Evolutionary conservation across 2,329 filamentous ascomycete species (phyloP).

Genomic region (Xylaria sp.): DNA sequence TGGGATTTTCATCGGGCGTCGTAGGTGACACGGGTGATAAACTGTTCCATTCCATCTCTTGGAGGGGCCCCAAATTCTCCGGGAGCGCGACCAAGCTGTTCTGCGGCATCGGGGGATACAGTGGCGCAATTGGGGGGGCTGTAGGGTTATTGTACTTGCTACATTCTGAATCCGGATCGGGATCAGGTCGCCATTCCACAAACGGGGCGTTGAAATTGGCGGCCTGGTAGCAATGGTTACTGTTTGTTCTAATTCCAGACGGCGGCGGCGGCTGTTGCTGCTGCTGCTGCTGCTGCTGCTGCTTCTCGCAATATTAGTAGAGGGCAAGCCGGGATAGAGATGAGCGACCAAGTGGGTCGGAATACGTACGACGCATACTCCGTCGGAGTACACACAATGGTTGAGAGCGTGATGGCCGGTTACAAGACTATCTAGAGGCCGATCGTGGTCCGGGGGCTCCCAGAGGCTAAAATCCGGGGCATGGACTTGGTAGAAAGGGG

Average conservation of each 20-base stretch:
- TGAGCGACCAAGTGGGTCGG: neutral
- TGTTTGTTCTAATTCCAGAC: neutral
- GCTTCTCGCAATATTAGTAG: slow-evolving; percentile 6
- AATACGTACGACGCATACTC: slow-evolving; percentile 13
- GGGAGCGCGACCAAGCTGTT: neutral
- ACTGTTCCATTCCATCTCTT: neutral
- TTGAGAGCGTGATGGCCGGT: neutral
- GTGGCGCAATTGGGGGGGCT: neutral
- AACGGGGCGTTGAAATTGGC: neutral
- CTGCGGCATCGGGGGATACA: slow-evolving; percentile 11
- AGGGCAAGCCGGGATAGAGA: neutral
- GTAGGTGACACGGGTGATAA: slow-evolving; percentile 1
- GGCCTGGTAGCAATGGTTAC: neutral
- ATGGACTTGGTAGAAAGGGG: slow-evolving; percentile 3
- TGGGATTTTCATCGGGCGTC: slow-evolving; percentile 5
- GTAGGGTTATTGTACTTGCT: neutral
- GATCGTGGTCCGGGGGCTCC: neutral
- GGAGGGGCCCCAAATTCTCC: neutral
- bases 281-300: neutral
- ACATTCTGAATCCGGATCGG: neutral
- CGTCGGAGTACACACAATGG: neutral
- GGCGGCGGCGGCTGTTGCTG: neutral
- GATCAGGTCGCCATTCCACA: slow-evolving; percentile 12
- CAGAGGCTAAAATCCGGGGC: neutral
- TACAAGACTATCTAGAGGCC: neutral